Base-by-base conservation (phyloP, 345 rosid species). In the Acer yangbiense region DNA sequence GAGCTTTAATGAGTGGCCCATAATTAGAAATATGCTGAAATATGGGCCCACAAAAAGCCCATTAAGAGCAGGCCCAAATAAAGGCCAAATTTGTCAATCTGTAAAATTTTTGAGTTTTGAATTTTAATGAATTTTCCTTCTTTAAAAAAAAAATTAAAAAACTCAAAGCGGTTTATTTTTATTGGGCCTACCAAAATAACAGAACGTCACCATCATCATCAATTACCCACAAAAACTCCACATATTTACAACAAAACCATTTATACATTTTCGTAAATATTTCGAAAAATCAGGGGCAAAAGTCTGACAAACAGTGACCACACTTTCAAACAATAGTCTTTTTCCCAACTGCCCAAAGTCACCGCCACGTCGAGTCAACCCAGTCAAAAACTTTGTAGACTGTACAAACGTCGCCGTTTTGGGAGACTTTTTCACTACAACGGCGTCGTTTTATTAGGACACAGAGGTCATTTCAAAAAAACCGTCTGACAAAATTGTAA, bases 141-240 rank as follows among this genome's bases (percentile, higher is more conserved):
- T 43, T 2, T 43, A 7, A 43, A 9, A 43, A 8, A 43, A 43
- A 43, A 9, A 8, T 7, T 0, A 8, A 43, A 8, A 82, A 60
- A 35, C 4, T 9, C 2, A 65, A 72, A 74, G 83, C 76, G 81
- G 83, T 82, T 82, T 57, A 72, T 43, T 9, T 66, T 79, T 81
- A 75, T 48, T 5, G 61, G 82, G 85, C 79, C 83, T 74, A 55
- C 80, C 76, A 63, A 66, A 66, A 74, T 78, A 85, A 80, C 77
- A 25, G 81, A 80, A 82, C 43, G 11, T 74, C 23, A 46, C 66
- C 3, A 0, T 27, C 12, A 8, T 39, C 35, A 0, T 13, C 20
- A 72, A 41, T 32, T 14, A 11, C 27, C 81, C 68, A 8, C 0
- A 1, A 10, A 17, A n/a, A 6, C 12, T 9, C 27, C 1, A 13